phyloP scores from a whole-genome alignment of 2,329 filamentous ascomycete genomes.

The Paraphoma sp. region DNA sequence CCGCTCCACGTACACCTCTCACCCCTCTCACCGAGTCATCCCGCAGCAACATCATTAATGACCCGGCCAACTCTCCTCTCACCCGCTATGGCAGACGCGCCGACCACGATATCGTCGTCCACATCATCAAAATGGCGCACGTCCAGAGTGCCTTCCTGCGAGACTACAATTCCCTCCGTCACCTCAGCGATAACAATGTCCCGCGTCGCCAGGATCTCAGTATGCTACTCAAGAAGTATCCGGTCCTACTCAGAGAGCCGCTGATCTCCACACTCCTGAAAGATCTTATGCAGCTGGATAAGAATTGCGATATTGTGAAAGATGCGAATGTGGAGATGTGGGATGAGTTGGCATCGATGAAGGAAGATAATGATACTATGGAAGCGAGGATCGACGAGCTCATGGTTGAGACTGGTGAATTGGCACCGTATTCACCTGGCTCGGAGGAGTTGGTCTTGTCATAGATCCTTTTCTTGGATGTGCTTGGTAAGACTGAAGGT shows the following conservation, averaged over 20 bases:
- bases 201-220: background rate
- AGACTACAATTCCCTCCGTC: background rate
- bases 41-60: background rate
- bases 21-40: background rate
- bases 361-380: background rate
- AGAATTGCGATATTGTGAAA: background rate
- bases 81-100: background rate
- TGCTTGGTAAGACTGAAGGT: too few species aligned
- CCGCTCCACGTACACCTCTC: too few species aligned
- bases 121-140: background rate
- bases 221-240: background rate
- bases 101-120: background rate
- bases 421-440: too few species aligned
- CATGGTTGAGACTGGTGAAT: background rate
- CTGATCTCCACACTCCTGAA: background rate
- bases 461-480: too few species aligned
- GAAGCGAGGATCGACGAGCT: background rate
- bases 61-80: background rate
- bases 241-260: background rate
- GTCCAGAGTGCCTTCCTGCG: background rate
- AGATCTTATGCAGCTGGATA: background rate
- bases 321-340: background rate
- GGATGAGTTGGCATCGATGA: background rate
- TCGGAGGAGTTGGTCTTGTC: too few species aligned
- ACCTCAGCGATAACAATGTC: background rate